Evolutionary conservation across 306 rosid genomes (phyloP).

Genomic region (Rubus idaeus): DNA sequence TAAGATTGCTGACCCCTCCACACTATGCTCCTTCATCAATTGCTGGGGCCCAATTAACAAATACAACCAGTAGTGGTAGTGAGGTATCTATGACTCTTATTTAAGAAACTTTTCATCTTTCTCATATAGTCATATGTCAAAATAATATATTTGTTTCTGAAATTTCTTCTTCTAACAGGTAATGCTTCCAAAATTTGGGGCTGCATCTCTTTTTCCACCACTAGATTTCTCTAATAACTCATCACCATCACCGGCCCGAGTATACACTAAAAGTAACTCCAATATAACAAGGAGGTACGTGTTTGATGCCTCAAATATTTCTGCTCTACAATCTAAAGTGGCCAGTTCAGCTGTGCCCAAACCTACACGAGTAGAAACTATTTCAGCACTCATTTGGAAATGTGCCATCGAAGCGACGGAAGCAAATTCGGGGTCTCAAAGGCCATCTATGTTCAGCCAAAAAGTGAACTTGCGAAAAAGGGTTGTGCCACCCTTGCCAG

Average conservation of each 20-base stretch:
- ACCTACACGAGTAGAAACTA: conserved; percentile 42
- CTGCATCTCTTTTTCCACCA: not conserved
- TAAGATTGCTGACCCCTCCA: conserved; percentile 41
- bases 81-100: not conserved
- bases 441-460: conserved; percentile 34
- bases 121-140: not conserved
- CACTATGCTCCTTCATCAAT: conserved; percentile 37
- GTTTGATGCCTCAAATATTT: conserved; percentile 33
- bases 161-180: not conserved
- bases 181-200: not conserved
- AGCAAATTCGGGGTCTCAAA: not conserved
- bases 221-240: not conserved
- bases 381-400: conserved; percentile 51
- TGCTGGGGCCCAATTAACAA: conserved; percentile 29
- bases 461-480: conserved; percentile 35
- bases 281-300: conserved; percentile 31
- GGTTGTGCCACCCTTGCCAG: conserved; percentile 27
- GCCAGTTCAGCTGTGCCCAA: not conserved
- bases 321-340: conserved; percentile 32
- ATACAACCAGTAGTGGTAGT: not conserved
- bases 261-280: not conserved
- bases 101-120: not conserved
- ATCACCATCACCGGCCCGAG: not conserved
- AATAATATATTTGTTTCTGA: not conserved
- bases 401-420: conserved; percentile 30